These are phyloP conservation scores for Pseudogymnoascus sp. DNA, from an alignment of 2,329 filamentous ascomycete genomes.

Conservation along the genomic window DNA sequence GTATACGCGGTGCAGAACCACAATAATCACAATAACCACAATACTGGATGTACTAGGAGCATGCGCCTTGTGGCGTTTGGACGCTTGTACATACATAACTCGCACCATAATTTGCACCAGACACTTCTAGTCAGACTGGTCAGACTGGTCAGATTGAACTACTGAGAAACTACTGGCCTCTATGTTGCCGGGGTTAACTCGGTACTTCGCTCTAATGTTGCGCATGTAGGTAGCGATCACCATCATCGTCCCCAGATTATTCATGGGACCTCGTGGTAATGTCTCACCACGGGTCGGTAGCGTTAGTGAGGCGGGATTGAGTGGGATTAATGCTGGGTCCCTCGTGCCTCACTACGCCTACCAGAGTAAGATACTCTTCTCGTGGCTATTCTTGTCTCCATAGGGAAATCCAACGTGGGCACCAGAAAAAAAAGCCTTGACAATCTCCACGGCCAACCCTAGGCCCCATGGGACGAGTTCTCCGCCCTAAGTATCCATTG, in stretches of 20 bases:
- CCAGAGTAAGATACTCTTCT: not conserved
- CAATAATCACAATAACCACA: conserved; percentile 1
- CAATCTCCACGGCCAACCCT: not conserved
- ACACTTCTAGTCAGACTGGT: too few relatives aligned
- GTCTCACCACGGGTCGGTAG: conserved; percentile 3
- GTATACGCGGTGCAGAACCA: not conserved
- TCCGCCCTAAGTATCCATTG: conserved; percentile 2
- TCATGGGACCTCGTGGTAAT: conserved; percentile 1
- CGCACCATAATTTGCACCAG: too few relatives aligned
- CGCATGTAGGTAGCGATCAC: not conserved
- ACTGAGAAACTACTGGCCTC: not conserved
- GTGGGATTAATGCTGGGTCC: not conserved
- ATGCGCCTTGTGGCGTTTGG: conserved; percentile 6
- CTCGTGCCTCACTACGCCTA: conserved; percentile 2
- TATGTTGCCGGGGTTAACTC: not conserved
- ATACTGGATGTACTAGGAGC: not conserved
- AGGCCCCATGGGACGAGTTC: not conserved
- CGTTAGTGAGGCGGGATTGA: conserved; percentile 5
- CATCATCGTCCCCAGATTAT: conserved; percentile 5
- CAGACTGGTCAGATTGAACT: too few relatives aligned
- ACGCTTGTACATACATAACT: not conserved
- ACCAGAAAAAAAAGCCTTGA: not conserved
- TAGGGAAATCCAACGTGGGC: not conserved
- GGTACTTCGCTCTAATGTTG: not conserved
- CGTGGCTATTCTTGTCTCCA: not conserved